Conservation (phyloP, 2,329 filamentous ascomycete genomes). For the Aspergillus sp. region DNA sequence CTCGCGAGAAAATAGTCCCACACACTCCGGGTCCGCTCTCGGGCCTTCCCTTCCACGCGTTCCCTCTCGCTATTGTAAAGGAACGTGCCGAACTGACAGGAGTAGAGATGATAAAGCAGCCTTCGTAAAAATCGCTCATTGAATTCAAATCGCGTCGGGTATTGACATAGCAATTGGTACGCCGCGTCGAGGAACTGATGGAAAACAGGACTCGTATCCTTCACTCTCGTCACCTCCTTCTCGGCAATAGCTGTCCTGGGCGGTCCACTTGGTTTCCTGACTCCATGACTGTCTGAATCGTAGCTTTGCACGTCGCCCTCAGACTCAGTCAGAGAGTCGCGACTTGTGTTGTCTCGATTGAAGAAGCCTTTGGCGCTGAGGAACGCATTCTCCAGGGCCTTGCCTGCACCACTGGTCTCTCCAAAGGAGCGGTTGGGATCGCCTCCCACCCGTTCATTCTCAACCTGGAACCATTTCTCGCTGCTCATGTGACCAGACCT, state of each 20-base stretch:
- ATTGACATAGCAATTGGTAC: conserved; percentile 78
- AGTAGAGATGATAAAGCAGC: conserved; percentile 86
- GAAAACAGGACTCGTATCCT: conserved; percentile 90
- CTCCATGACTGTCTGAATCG: conserved; percentile 35
- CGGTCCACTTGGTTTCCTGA: conserved; percentile 27
- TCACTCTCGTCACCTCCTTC: conserved; percentile 63
- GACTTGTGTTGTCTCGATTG: conserved; percentile 63
- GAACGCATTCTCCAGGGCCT: conserved; percentile 77
- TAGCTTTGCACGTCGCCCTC: conserved; percentile 44
- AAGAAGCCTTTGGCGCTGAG: conserved; percentile 83
- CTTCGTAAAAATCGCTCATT: conserved; percentile 88
- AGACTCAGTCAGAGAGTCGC: conserved; percentile 54
- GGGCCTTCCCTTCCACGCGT: conserved; percentile 58
- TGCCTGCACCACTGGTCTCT: conserved; percentile 43
- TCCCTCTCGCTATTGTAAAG: conserved; percentile 92
- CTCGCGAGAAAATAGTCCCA: conserved; percentile 93
- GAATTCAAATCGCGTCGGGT: conserved; percentile 86
- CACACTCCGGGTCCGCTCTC: conserved; percentile 70
- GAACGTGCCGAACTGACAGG: conserved; percentile 95
- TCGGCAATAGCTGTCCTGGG: conserved; percentile 37
- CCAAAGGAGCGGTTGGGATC: conserved; percentile 32
- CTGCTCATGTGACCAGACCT: conserved; percentile 79
- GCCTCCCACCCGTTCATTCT: conserved; percentile 66
- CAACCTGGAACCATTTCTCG: conserved; percentile 87
- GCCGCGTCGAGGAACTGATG: conserved; percentile 95